Evolutionary conservation across 768 basidiomycete genomes (phyloP), one percentile per base, ranked within the genome.

Genomic region (Chalciporus piperatus): DNA sequence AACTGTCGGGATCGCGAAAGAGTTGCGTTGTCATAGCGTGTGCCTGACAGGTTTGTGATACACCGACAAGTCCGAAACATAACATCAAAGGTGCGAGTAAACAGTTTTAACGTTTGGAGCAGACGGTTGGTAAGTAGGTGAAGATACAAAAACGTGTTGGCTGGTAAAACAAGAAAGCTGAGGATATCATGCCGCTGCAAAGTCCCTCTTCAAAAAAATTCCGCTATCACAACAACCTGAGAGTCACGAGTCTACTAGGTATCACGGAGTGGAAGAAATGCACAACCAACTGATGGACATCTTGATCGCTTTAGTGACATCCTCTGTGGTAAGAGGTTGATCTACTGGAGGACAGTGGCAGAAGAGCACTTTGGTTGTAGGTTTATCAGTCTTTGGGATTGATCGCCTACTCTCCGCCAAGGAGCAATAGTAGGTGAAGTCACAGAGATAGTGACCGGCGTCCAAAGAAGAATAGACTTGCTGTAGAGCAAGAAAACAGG

Each of bases 341-440:
- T 76, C 78, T 14, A 82, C 76, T 0, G 87, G 87, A 11, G 85
- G 83, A 59, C 84, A 86, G 61, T 89, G 87, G 59, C 89, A 67
- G 66, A 86, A 86, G 7, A 89, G 68, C 43, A 89, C 84, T 46
- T 70, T 74, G 16, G 66, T 63, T 7, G 54, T 59, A 13, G 67
- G 66, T 23, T 65, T 70, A 44, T 69, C 67, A 32, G 43, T 65
- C 43, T 71, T 69, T 30, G 59, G 51, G n/a, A 53, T 57, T 8
- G 53, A 55, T 3, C 83, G 79, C 60, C 77, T 80, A 23, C 80
- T 76, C 63, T 88, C 87, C 5, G 85, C 85, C 23, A 89, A 75
- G 10, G 85, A 87, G 61, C 85, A 84, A 60, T 86, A 90, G 64
- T 85, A 87, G 52, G 84, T 78, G 65, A 85, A 89, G 69, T 89